Evolutionary conservation across 495 filamentous ascomycete genomes (phyloP), one percentile per base, ranked within the genome.

Genomic region (Penicillium daleae): DNA sequence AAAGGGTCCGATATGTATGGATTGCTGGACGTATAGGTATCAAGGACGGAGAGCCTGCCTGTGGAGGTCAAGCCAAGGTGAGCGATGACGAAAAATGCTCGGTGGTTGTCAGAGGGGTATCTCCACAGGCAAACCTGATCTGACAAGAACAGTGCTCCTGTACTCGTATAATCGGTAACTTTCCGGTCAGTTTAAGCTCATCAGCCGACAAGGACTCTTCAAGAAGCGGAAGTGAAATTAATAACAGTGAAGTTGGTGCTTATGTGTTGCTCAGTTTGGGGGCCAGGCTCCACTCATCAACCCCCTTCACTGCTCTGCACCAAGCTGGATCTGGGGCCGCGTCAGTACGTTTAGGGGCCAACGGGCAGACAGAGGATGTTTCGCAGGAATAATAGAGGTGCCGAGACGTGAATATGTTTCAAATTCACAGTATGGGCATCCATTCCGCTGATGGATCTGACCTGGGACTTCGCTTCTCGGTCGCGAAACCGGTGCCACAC

Each of bases 191-290:
- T 46, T 3, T 21, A 4, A 8, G 42, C 10, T 24, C 3, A 7
- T 46, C 21, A 21, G 5, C 10, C 10, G 21, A 22, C 19, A 22
- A 27, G 24, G 12, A 26, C 7, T 50, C 6, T 27, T 27, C 13
- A 27, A 50, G 24, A 6, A n/a, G 46, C 17, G 5, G 5, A 8
- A 17, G 46, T n/a, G 24, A 15, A 50, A 27, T 26, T 26, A 12
- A 29, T 29, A 9, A 17, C 46, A 15, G 15, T 13, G 13, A 15
- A 4, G 24, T 6, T 50, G 6, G 46, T 24, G 46, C 46, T 49
- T 49, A 27, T 49, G 46, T 50, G 46, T 15, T 27, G 46, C 24
- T 10, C 24, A 46, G 24, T 46, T 50, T 50, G 46, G 46, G 46
- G 46, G 46, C 22, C 12, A 29, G 46, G 24, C 27, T 27, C 46